Conservation (phyloP, 2,329 filamentous ascomycete genomes). For the Stagonosporopsis chrysanthemi region DNA sequence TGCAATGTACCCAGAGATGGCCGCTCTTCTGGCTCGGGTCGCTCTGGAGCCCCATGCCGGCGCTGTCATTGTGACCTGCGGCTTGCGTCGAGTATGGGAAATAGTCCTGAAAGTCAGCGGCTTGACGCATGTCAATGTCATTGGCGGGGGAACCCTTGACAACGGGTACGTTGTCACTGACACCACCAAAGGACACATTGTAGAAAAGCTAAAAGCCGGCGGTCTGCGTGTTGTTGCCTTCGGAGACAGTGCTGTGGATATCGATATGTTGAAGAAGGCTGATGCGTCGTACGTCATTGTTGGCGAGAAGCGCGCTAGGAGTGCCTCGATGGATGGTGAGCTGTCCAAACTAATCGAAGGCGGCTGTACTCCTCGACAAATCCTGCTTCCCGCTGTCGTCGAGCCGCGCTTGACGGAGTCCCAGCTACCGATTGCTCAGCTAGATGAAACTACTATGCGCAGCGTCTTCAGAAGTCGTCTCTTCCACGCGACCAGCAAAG, state of each 20-base stretch:
- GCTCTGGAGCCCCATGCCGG: conserved; percentile 49
- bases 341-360: conserved; percentile 15
- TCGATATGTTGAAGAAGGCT: conserved; percentile 64
- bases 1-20: conserved; percentile 58
- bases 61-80: conserved; percentile 64
- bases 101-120: conserved; percentile 57
- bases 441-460: conserved; percentile 26
- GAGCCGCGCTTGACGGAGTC: conserved; percentile 53
- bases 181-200: conserved; percentile 59
- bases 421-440: conserved; percentile 50
- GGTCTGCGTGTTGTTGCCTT: conserved; percentile 61
- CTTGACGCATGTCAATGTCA: conserved; percentile 57
- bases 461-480: conserved; percentile 28
- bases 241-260: conserved; percentile 66
- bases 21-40: conserved; percentile 51
- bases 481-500: conserved; percentile 56
- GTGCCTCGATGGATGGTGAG: neutral
- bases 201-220: conserved; percentile 51
- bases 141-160: conserved; percentile 60
- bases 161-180: conserved; percentile 62
- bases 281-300: conserved; percentile 65
- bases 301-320: conserved; percentile 45
- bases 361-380: conserved; percentile 56
- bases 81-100: conserved; percentile 63
- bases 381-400: conserved; percentile 53